Evolutionary conservation across 2,329 filamentous ascomycete genomes (phyloP).

Genomic region (Aspergillus costaricaensis): DNA sequence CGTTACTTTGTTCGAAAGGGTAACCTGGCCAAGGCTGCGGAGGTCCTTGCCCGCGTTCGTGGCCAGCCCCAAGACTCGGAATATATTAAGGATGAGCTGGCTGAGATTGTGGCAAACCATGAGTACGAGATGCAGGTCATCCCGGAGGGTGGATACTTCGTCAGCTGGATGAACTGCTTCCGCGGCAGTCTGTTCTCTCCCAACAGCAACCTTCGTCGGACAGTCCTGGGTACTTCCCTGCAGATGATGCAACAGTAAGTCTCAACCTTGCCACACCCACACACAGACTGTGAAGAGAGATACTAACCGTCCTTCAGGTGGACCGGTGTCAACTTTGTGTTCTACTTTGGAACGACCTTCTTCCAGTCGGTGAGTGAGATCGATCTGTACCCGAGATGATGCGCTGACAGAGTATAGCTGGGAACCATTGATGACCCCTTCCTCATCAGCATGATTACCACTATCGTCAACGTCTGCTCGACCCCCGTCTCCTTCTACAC

Average conservation of each 20-base stretch:
- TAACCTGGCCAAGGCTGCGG: conserved; percentile 64
- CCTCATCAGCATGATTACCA: conserved; percentile 82
- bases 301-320: conserved; percentile 29
- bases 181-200: conserved; percentile 55
- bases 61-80: conserved; percentile 72
- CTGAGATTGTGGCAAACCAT: conserved; percentile 86
- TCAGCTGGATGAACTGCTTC: conserved; percentile 69
- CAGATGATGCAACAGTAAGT: conserved; percentile 75
- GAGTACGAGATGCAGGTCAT: conserved; percentile 75
- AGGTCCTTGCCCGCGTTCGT: conserved; percentile 67
- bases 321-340: conserved; percentile 93
- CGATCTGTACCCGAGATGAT: no score
- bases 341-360: conserved; percentile 84
- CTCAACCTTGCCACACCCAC: conserved; percentile 25
- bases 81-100: conserved; percentile 75
- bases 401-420: conserved; percentile 50
- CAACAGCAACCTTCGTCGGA: conserved; percentile 63
- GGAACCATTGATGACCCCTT: conserved; percentile 77
- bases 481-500: conserved; percentile 87
- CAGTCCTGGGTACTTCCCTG: conserved; percentile 69
- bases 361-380: conserved; percentile 54
- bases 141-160: conserved; percentile 65
- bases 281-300: no score
- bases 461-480: conserved; percentile 81
- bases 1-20: conserved; percentile 83